phyloP scores from a whole-genome alignment of 805 yeast species.

The Kodamaea nitidulidarum region DNA sequence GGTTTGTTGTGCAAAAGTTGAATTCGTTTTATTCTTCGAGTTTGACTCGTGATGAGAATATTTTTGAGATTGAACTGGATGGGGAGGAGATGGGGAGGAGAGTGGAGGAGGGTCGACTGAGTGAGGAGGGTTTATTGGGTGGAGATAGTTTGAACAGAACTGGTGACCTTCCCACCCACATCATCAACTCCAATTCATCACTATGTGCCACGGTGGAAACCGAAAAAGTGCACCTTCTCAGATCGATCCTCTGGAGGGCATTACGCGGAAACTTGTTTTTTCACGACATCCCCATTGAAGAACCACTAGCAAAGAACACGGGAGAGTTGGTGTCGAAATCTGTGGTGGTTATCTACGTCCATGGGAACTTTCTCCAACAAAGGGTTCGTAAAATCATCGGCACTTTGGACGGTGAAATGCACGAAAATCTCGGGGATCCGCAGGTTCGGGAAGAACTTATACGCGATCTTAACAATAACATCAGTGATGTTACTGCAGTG shows the following conservation, averaged over 20 bases:
- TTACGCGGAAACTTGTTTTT: slow-evolving; percentile 40
- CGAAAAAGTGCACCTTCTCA: slow-evolving; percentile 33
- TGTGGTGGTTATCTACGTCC: slow-evolving; percentile 37
- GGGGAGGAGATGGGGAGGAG: no score
- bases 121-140: slow-evolving; percentile 30
- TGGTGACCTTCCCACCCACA: no score
- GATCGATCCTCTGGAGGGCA: slow-evolving; percentile 42
- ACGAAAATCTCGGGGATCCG: slow-evolving; percentile 34
- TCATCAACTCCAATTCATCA: slow-evolving; percentile 14
- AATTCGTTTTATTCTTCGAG: slow-evolving; percentile 27
- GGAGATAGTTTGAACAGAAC: no score
- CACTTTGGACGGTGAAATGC: slow-evolving; percentile 37
- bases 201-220: slow-evolving; percentile 34
- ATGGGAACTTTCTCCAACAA: slow-evolving; percentile 35
- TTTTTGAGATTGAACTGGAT: slow-evolving; percentile 10
- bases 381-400: slow-evolving; percentile 34
- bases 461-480: slow-evolving; percentile 28
- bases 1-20: slow-evolving; percentile 30
- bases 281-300: slow-evolving; percentile 34
- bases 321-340: slow-evolving; percentile 25
- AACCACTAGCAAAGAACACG: slow-evolving; percentile 14
- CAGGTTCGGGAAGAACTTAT: slow-evolving; percentile 23
- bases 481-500: slow-evolving; percentile 30
- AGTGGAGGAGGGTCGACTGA: no score
- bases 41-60: slow-evolving; percentile 1